Evolutionary conservation across 148 eudicot genomes (phyloP), one percentile per base, ranked within the genome.

Genomic region (Beta vulgaris): DNA sequence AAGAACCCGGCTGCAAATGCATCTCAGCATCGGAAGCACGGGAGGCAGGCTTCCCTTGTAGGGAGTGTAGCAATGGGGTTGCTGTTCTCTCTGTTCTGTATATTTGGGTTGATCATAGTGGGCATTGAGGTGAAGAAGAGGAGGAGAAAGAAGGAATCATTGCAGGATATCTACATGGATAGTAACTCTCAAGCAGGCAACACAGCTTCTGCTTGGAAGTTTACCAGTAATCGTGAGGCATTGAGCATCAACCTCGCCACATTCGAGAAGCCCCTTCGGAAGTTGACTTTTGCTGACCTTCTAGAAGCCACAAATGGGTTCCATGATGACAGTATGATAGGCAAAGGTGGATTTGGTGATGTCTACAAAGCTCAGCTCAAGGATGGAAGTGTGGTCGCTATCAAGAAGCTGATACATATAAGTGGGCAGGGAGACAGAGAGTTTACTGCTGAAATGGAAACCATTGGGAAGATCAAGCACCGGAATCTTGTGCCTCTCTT

Each of bases 301-400:
- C 84, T 93, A 0, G 88, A 91, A 78, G 97, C 98, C 78, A 93
- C 98, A 1, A 90, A 91, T 19, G 95, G 93, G 34, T 93, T 93
- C 77, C 93, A 90, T 63, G 77, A 87, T n/a, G 90, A 90, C 26
- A 82, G 80, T 46, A 79, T 91, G 19, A 82, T 93, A 2, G 98
- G 98, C 3, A 89, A 90, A 1, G 98, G 98, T 0, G 98, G 98
- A 39, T 93, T 93, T 76, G 98, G 98, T 42, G 98, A 93, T 66
- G 98, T 93, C 7, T 93, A 91, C 86, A 86, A 81, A 79, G 98
- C 98, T 23, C 85, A 87, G 69, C 81, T 93, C 77, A 93, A 93
- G 73, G 97, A 93, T 59, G 95, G 95, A 43, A 87, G 84, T 42
- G 75, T 86, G 15, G 98, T 93, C 1, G 98, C 98, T 0, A 90